Base-by-base conservation (phyloP, 2,329 filamentous ascomycete genomes). In the Trichoderma polysporum region DNA sequence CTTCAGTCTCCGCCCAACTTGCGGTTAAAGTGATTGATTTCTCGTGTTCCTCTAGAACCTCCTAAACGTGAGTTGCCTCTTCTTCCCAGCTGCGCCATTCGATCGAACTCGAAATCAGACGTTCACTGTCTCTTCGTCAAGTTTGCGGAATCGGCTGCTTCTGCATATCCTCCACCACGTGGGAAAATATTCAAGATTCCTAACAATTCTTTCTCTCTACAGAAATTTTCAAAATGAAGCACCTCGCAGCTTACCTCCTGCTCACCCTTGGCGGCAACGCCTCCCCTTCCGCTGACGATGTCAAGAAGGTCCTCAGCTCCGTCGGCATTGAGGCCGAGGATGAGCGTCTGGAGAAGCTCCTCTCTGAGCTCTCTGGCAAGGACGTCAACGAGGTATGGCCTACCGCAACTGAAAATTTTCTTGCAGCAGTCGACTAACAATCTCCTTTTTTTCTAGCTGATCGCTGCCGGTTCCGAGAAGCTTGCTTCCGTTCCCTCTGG, bases 21-120 rank as follows among this genome's bases (percentile, higher is more conserved):
- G 92, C 93, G 94, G 94, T 97, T 97, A 97, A 98, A 97, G 91
- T 89, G 94, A 98, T 98, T 98, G 94, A 93, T 85, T 86, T 91
- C 91, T 94, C 91, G 86, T 90, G 91, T 94, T 93, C 89, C 81
- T 75, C 72, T 71, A 73, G 72, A 74, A 68, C 53, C 47, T 59
- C 52, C 45, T 60, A 54, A 61, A 45, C 29, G 67, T 68, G 56
- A 67, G 66, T 53, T 50, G 9, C 6, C 17, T 45, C 15, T 35
- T 27, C 19, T 19, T 29, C 19, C 45, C 10, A 52, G 58, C 45
- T 39, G 58, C 19, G 45, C 31, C 25, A 31, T 56, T 27, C 29
- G 13, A 31, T 63, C 35, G 8, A 41, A 1, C 25, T 50, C 25
- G 25, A 56, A 22, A 27, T 22, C 31, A 17, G 41, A 54, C 41